Evolutionary conservation across 1,284 basidiomycete genomes (phyloP).

Genomic region (Ganoderma sinense): DNA sequence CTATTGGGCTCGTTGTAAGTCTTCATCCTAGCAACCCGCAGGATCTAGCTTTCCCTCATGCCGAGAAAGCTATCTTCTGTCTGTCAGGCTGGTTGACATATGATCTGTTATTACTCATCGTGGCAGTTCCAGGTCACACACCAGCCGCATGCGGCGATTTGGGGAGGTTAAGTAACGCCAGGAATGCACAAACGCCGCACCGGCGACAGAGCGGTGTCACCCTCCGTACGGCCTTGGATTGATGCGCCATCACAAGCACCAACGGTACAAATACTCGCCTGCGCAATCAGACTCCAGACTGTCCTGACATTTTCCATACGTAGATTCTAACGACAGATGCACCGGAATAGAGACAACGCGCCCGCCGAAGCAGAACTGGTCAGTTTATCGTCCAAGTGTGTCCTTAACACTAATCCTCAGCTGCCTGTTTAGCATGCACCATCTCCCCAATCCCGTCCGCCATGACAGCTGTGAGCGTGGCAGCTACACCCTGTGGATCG

Average conservation of each 20-base stretch:
- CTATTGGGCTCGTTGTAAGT: neutral
- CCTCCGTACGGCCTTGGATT: neutral
- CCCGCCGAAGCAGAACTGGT: neutral
- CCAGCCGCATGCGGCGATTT: neutral
- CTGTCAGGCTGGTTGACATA: neutral
- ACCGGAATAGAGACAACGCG: neutral
- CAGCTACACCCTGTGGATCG: constrained; percentile 33
- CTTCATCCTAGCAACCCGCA: constrained; percentile 1
- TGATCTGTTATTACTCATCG: constrained; percentile 3
- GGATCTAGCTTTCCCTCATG: neutral
- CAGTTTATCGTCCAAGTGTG: neutral
- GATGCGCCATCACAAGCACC: constrained; percentile 5
- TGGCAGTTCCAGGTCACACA: neutral
- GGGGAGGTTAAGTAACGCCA: constrained; percentile 1
- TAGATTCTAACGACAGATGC: neutral
- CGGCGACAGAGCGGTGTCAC: neutral
- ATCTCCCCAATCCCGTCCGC: constrained; percentile 25
- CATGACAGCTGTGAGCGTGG: constrained; percentile 31
- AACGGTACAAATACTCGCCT: neutral
- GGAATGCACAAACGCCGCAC: neutral
- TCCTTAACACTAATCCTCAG: constrained; percentile 28
- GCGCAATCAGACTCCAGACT: neutral
- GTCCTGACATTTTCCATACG: neutral
- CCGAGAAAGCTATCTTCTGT: constrained; percentile 1
- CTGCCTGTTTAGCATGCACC: constrained; percentile 32